These are phyloP conservation scores for Quercus lobata DNA, from an alignment of 331 rosid species.

Conservation along the genomic window DNA sequence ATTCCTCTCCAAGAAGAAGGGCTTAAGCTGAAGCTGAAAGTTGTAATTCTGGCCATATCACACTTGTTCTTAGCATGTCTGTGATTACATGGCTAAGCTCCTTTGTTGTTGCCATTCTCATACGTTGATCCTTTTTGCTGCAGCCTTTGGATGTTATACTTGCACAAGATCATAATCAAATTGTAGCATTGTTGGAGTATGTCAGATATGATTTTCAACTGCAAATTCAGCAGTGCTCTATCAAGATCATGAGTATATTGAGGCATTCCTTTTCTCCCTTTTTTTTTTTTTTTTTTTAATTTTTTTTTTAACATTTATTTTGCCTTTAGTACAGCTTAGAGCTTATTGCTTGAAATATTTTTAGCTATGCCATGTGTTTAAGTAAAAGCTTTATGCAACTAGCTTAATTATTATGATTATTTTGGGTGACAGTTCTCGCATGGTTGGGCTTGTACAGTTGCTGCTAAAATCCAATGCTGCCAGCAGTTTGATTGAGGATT, in stretches of 20 bases:
- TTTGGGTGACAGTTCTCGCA: conserved; percentile 77
- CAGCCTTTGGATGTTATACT: conserved; percentile 98
- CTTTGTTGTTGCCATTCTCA: background rate
- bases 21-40: background rate
- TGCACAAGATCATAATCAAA: conserved; percentile 91
- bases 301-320: conserved; percentile 1
- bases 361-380: background rate
- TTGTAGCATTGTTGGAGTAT: conserved; percentile 86
- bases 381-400: background rate
- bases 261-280: conserved; percentile 46
- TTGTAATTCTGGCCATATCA: background rate
- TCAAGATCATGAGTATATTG: conserved; percentile 92
- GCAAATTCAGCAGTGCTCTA: conserved; percentile 80
- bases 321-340: background rate
- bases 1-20: background rate
- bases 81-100: background rate
- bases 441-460: conserved; percentile 85
- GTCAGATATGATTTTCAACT: conserved; percentile 94
- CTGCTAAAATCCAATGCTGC: conserved; percentile 78
- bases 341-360: background rate
- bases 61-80: background rate
- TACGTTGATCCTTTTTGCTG: conserved; percentile 17
- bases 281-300: conserved; percentile 4
- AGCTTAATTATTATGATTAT: conserved; percentile 9
- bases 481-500: conserved; percentile 83